These are phyloP conservation scores for Iris pallida DNA, from an alignment of 116 monocot genomes.

Conservation along the genomic window DNA sequence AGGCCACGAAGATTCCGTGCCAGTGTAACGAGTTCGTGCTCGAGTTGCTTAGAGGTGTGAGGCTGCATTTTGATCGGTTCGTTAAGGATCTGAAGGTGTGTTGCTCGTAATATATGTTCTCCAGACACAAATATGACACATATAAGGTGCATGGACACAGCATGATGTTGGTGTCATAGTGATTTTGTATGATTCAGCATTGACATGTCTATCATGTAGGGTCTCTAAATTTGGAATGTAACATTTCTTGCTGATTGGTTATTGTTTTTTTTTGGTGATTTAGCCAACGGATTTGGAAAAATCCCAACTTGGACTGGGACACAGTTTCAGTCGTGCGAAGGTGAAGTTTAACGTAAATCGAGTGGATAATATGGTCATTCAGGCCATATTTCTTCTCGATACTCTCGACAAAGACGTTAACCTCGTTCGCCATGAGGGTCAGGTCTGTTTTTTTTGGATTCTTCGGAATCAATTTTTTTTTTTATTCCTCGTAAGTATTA, in stretches of 20 bases:
- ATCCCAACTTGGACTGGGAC: conserved; percentile 81
- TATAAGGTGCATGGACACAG: too few species aligned
- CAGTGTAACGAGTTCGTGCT: conserved; percentile 75
- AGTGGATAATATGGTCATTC: conserved; percentile 98
- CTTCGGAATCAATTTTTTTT: too few species aligned
- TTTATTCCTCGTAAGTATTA: too few species aligned
- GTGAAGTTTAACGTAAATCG: conserved; percentile 98
- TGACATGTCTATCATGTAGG: too few species aligned
- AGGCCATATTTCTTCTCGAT: conserved; percentile 88
- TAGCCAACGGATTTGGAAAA: conserved; percentile 80
- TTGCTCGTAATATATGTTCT: neutral
- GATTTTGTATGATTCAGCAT: too few species aligned
- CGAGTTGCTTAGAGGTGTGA: conserved; percentile 79
- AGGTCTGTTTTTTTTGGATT: conserved; percentile 39
- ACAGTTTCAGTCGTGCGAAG: conserved; percentile 93
- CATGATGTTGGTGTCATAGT: too few species aligned
- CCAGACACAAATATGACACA: too few species aligned
- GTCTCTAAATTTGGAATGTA: too few species aligned
- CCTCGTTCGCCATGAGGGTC: conserved; percentile 90
- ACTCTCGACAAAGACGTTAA: conserved; percentile 95
- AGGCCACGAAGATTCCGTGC: conserved; percentile 75
- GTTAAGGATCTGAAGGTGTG: conserved; percentile 78
- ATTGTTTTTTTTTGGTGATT: conserved; percentile 2
- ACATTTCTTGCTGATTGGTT: conserved; percentile 27
- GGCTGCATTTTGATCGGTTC: conserved; percentile 71